phyloP scores from a whole-genome alignment of 1,139 yeast genomes.

The Lodderomyces jiufengensis region DNA sequence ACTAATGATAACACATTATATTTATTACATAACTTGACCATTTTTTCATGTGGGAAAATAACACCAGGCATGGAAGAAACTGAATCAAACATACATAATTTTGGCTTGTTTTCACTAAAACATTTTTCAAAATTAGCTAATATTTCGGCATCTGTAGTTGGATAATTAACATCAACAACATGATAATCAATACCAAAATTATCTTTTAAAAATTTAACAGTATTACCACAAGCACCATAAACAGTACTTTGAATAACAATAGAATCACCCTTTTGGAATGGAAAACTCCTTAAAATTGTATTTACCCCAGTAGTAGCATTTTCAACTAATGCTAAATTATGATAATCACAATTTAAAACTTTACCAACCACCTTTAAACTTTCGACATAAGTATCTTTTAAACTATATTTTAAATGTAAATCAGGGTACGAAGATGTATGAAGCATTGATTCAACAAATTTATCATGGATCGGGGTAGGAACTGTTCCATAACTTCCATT shows the following conservation, averaged over 20 bases:
- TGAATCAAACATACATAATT: conserved; percentile 55
- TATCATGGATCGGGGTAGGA: conserved; percentile 38
- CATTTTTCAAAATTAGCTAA: conserved; percentile 35
- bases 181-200: conserved; percentile 42
- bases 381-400: conserved; percentile 22
- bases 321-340: conserved; percentile 45
- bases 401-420: conserved; percentile 24
- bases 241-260: conserved; percentile 50
- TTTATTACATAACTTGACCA: conserved; percentile 46
- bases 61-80: conserved; percentile 66
- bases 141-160: conserved; percentile 47
- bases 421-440: conserved; percentile 42
- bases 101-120: conserved; percentile 24
- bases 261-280: conserved; percentile 53
- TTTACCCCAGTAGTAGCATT: conserved; percentile 67
- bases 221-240: conserved; percentile 56
- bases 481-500: conserved; percentile 55
- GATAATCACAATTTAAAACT: conserved; percentile 41
- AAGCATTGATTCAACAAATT: conserved; percentile 21
- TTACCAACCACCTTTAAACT: conserved; percentile 34
- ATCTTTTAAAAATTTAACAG: conserved; percentile 45
- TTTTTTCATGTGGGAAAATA: conserved; percentile 50
- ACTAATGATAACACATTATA: conserved; percentile 51
- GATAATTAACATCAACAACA: conserved; percentile 46
- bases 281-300: conserved; percentile 52